Conservation (phyloP, 768 basidiomycete species). For the Xerocomus brunneocitrinus region DNA sequence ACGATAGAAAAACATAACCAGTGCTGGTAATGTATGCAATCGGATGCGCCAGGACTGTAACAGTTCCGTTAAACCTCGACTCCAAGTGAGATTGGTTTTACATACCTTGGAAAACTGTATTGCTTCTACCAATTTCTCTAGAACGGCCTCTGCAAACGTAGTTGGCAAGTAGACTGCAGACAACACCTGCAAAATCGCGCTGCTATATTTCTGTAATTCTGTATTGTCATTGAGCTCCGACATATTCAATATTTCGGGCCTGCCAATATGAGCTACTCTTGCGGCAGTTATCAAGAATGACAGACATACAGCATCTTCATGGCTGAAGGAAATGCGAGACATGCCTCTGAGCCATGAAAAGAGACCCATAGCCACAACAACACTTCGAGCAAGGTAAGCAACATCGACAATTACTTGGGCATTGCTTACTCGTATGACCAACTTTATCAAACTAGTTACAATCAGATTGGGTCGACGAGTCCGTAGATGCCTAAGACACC, state of each 20-base stretch:
- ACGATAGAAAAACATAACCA: slow-evolving; percentile 89
- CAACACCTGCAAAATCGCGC: slow-evolving; percentile 74
- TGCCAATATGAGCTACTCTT: slow-evolving; percentile 28
- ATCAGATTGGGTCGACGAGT: slow-evolving; percentile 9
- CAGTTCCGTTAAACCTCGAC: slow-evolving; percentile 10
- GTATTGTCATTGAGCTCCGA: slow-evolving; percentile 83
- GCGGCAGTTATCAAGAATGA: not conserved
- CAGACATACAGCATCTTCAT: slow-evolving; percentile 67
- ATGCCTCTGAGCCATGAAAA: slow-evolving; percentile 70
- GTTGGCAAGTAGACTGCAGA: slow-evolving; percentile 75
- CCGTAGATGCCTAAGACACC: slow-evolving; percentile 7
- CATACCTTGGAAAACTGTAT: slow-evolving; percentile 76
- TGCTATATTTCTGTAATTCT: slow-evolving; percentile 78
- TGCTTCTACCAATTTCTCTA: slow-evolving; percentile 59
- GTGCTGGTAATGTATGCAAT: slow-evolving; percentile 78
- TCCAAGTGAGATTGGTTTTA: not conserved
- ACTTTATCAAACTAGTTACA: slow-evolving; percentile 77
- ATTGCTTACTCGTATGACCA: slow-evolving; percentile 64
- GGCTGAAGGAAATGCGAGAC: slow-evolving; percentile 72
- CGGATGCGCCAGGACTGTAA: slow-evolving; percentile 86
- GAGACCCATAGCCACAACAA: slow-evolving; percentile 78
- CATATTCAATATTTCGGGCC: slow-evolving; percentile 86
- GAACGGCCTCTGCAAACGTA: slow-evolving; percentile 57
- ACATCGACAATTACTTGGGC: not conserved
- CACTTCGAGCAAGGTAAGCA: slow-evolving; percentile 41